These are phyloP conservation scores for Colletotrichum navitas DNA, from an alignment of 2,329 filamentous ascomycete genomes.

Conservation along the genomic window DNA sequence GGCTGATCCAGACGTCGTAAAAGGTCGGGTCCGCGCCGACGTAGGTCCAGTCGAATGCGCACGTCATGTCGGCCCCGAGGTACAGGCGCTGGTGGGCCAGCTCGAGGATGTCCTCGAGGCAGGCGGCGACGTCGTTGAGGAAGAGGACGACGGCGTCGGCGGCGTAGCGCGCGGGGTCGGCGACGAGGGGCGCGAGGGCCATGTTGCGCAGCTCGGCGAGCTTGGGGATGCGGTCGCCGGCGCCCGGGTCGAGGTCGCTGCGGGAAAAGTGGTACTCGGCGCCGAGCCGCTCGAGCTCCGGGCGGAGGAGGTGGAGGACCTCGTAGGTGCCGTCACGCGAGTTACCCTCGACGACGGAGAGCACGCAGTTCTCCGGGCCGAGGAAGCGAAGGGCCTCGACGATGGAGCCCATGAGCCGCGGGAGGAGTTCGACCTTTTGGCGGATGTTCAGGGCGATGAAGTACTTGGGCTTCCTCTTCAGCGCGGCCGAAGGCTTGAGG, in stretches of 20 bases:
- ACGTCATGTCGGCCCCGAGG: slow-evolving; percentile 68
- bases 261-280: slow-evolving; percentile 57
- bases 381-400: slow-evolving; percentile 64
- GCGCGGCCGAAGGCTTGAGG: slow-evolving; percentile 34
- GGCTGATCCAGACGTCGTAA: slow-evolving; percentile 68
- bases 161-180: slow-evolving; percentile 41
- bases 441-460: slow-evolving; percentile 68
- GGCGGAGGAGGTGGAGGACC: slow-evolving; percentile 58
- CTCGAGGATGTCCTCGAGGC: slow-evolving; percentile 65
- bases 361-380: slow-evolving; percentile 61
- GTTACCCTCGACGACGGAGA: slow-evolving; percentile 69
- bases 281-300: slow-evolving; percentile 54
- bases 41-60: slow-evolving; percentile 70
- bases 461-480: slow-evolving; percentile 50
- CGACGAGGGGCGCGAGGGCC: slow-evolving; percentile 61
- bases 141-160: slow-evolving; percentile 61
- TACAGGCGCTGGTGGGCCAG: slow-evolving; percentile 58
- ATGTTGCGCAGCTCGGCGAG: slow-evolving; percentile 66
- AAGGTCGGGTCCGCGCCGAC: slow-evolving; percentile 60
- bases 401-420: slow-evolving; percentile 64
- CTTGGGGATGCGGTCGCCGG: slow-evolving; percentile 58
- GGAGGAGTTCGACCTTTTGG: slow-evolving; percentile 59
- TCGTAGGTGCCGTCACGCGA: slow-evolving; percentile 67
- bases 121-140: slow-evolving; percentile 66
- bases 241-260: slow-evolving; percentile 58